Percentiles rank a stretch among this genome's conserved stretches.
These are phyloP conservation scores for Globisporangium radiosum DNA, from an alignment of 352 stramenopile species.

Conservation along the genomic window DNA sequence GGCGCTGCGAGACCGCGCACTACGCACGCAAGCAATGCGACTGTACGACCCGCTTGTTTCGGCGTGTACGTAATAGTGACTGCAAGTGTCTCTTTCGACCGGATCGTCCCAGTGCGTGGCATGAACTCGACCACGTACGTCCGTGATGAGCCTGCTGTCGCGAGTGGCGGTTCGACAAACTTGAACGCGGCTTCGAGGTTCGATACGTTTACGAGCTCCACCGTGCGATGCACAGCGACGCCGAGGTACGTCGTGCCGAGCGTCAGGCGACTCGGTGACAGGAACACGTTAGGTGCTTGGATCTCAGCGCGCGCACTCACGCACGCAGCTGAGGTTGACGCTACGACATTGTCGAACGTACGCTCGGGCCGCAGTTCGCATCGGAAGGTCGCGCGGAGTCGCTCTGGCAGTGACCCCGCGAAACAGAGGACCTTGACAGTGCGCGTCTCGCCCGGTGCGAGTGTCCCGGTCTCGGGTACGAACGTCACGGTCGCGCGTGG, in stretches of 20 bases:
- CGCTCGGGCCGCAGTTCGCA: slow-evolving; percentile 30
- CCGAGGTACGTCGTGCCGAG: slow-evolving; percentile 66
- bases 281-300: slow-evolving; percentile 67
- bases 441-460: slow-evolving; percentile 32
- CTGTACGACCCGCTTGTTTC: slow-evolving; percentile 37
- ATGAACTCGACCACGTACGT: slow-evolving; percentile 39
- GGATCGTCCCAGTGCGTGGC: slow-evolving; percentile 38
- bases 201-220: slow-evolving; percentile 73
- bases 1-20: slow-evolving; percentile 48
- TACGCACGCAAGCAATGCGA: slow-evolving; percentile 53
- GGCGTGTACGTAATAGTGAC: slow-evolving; percentile 54
- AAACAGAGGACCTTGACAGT: slow-evolving; percentile 39
- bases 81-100: slow-evolving; percentile 52
- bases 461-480: slow-evolving; percentile 29
- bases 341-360: slow-evolving; percentile 11
- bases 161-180: slow-evolving; percentile 57
- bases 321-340: neutral
- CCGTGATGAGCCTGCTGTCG: slow-evolving; percentile 17
- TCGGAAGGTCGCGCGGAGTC: slow-evolving; percentile 44
- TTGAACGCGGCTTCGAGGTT: slow-evolving; percentile 75
- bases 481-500: slow-evolving; percentile 47
- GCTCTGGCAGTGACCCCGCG: slow-evolving; percentile 49
- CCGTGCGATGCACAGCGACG: slow-evolving; percentile 31
- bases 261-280: slow-evolving; percentile 38
- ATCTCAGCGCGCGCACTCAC: slow-evolving; percentile 71